Base-by-base conservation (phyloP, 2,329 filamentous ascomycete species). In the Talaromyces sp. region DNA sequence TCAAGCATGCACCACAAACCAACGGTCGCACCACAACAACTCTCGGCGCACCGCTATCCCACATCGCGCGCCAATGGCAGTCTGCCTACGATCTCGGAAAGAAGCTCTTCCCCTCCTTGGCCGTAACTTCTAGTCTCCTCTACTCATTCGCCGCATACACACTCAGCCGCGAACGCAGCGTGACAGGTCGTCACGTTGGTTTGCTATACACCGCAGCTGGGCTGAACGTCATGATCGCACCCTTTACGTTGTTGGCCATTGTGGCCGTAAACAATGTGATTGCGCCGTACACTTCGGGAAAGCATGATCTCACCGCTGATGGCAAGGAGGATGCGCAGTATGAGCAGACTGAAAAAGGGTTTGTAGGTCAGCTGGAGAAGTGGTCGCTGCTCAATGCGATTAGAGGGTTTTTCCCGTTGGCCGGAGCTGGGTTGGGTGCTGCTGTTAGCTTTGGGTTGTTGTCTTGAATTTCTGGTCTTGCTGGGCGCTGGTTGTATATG, bases 61-160 rank as follows among this genome's bases (percentile, higher is more conserved):
- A 75, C 63, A 60, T 76, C 24, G 69, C 71, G 19, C 72, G 70
- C 43, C 73, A 76, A 67, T 76, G 73, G 72, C 63, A 70, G 31
- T 62, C 71, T 50, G 59, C 70, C 37, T 76, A 74, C 66, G 60
- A 86, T 66, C 79, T 87, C 1, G 86, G 86, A 14, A 81, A 84
- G 10, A 83, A 80, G 3, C 81, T 87, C 16, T 77, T 79, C 2
- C 78, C 85, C 3, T 82, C 86, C 66, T 76, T 87, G 58, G 74
- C 73, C 3, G 81, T 83, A 7, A 82, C 81, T 0, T 85, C 87
- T 45, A 64, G 84, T 10, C 83, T 86, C 0, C 82, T 84, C 0
- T 81, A 87, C 65, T 69, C 70, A 41, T 81, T 79, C 62, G 73
- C 78, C 3, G 70, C 72, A n/a, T 75, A 74, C 66, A 63, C 56